These are phyloP conservation scores for Dendrocalamus latiflorus DNA, from an alignment of 202 grass and related monocot genomes.

Conservation along the genomic window DNA sequence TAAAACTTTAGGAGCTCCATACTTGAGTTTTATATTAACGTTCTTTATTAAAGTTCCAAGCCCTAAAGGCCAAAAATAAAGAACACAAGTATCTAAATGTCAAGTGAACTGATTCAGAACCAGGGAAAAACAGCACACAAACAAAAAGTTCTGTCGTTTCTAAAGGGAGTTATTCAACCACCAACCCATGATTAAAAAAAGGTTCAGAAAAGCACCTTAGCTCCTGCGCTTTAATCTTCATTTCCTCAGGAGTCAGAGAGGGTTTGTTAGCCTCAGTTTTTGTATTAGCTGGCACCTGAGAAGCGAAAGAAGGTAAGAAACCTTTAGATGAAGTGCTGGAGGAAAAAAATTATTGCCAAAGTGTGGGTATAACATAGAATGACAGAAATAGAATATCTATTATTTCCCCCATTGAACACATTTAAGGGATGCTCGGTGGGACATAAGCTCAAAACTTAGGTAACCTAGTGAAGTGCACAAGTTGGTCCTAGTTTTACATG, in stretches of 20 bases:
- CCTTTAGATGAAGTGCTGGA: background rate
- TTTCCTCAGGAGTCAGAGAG: constrained; percentile 74
- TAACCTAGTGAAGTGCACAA: background rate
- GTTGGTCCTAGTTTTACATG: background rate
- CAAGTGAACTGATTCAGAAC: background rate
- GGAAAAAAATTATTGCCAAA: background rate
- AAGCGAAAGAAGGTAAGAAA: constrained; percentile 21
- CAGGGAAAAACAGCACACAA: background rate
- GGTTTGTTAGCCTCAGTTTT: constrained; percentile 53
- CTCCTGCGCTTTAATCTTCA: constrained; percentile 88
- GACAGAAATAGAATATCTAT: background rate
- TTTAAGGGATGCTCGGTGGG: background rate
- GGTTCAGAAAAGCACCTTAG: constrained; percentile 55
- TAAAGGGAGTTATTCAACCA: background rate
- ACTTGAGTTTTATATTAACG: background rate
- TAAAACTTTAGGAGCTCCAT: background rate
- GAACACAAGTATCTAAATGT: constrained; percentile 2
- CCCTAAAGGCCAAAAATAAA: background rate
- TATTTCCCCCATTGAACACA: background rate
- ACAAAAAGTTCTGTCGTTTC: background rate
- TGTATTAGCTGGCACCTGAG: constrained; percentile 56
- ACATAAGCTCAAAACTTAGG: background rate
- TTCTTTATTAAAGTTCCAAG: background rate
- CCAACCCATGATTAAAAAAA: background rate
- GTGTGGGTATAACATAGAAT: background rate